Evolutionary conservation across 192 early-diverging fungal genomes (phyloP), one percentile per base, ranked within the genome.

Genomic region (Podila horticola): DNA sequence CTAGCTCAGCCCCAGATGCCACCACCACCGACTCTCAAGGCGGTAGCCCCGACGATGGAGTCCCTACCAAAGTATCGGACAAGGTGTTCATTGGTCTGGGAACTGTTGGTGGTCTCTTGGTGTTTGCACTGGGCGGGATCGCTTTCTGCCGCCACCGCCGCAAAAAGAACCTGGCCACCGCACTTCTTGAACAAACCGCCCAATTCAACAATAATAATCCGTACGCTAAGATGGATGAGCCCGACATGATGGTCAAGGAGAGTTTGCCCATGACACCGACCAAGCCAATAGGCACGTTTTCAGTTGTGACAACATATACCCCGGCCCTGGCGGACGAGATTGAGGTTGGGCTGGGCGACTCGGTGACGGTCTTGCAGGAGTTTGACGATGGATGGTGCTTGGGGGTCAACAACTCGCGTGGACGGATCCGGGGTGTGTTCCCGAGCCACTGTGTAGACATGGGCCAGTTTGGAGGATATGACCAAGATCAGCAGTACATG

Each of bases 381-480:
- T 90, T 86, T 64, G 89, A 90, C 64, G 89, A 90, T 75, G 89
- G 89, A 6, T 90, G 89, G 89, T 86, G 85, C 62, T 70, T 83
- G 49, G 89, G 86, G 26, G 60, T 86, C 26, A 90, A 90, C 63
- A 69, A 86, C 38, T 74, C 86, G 26, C 82, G 82, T 15, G 84
- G 79, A 13, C 74, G 83, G 38, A 61, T 70, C 29, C 69, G 83
- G 59, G 89, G 89, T 58, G 87, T 89, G 3, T 89, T 90, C 83
- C 89, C 89, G 17, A 73, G 83, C 38, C 85, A 88, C 55, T 89
- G 87, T 64, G 72, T 89, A 8, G 84, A 88, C 22, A 74, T 82
- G 72, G 74, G 74, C 2, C 62, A 65, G 17, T 73, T 55, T 55
- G 52, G n/a, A n/a, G 52, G n/a, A n/a, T 55, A 55, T 55, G 52